A percentile compares a stretch with the other conserved stretches of the same genome.
These are phyloP conservation scores for Cokeromyces recurvatus DNA, from an alignment of 371 early-diverging fungal genomes.

Conservation along the genomic window DNA sequence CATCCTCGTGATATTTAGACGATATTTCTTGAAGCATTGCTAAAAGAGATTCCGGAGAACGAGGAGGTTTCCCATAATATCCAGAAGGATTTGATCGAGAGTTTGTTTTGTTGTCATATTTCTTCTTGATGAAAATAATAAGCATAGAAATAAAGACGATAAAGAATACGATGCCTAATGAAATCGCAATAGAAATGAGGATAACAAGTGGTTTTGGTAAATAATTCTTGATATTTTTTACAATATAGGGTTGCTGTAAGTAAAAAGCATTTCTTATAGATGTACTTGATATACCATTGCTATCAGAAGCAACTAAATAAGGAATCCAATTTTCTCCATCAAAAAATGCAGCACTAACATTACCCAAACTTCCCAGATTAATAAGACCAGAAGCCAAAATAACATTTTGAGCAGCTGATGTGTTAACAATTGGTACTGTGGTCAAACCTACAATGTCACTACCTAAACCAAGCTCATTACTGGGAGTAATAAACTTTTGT, in stretches of 20 bases:
- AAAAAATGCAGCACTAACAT: slow-evolving; percentile 61
- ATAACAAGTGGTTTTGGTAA: slow-evolving; percentile 61
- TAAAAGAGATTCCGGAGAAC: slow-evolving; percentile 35
- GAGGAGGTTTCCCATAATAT: slow-evolving; percentile 45
- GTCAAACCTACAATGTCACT: slow-evolving; percentile 26
- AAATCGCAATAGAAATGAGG: slow-evolving; percentile 62
- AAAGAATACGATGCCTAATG: slow-evolving; percentile 62
- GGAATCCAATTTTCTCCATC: slow-evolving; percentile 62
- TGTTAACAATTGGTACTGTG: slow-evolving; percentile 9
- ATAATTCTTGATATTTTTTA: slow-evolving; percentile 12
- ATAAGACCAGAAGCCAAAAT: slow-evolving; percentile 48
- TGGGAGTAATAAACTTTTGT: slow-evolving; percentile 11
- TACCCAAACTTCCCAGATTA: slow-evolving; percentile 36
- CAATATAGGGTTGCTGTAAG: slow-evolving; percentile 21
- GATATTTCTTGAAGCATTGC: slow-evolving; percentile 20
- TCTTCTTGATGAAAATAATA: slow-evolving; percentile 30
- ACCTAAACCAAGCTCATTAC: slow-evolving; percentile 24
- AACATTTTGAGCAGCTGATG: not conserved
- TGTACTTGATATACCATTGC: slow-evolving; percentile 22
- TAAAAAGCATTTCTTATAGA: slow-evolving; percentile 43
- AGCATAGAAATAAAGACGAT: slow-evolving; percentile 60
- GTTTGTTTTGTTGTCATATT: slow-evolving; percentile 25
- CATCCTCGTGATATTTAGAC: slow-evolving; percentile 1
- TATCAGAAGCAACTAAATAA: slow-evolving; percentile 51
- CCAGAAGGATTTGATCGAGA: slow-evolving; percentile 26